Evolutionary conservation across 805 yeast genomes (phyloP), one percentile per base, ranked within the genome.

Genomic region (Grigorovia jiainica): DNA sequence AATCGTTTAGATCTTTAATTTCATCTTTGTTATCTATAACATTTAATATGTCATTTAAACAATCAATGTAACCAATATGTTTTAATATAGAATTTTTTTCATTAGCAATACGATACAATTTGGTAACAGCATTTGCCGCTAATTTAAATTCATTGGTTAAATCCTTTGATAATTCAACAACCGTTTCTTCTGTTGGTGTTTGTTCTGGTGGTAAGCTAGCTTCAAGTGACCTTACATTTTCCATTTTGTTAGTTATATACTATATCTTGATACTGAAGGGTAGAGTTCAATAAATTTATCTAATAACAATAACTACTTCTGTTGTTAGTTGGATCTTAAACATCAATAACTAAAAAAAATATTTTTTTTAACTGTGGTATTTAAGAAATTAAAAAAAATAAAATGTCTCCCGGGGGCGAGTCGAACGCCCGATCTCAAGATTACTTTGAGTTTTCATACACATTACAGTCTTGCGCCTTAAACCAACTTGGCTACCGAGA

Each of bases 91-190:
- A 63, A 35, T 65, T 71, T 38, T 77, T 69, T 38, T 72, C 70
- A 47, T 74, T 77, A 7, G 85, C 74, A 5, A 79, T 58, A 35
- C 85, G 61, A 50, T 82, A 82, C 23, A 82, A 64, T 11, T 79
- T 72, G 13, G 87, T 81, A 23, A 82, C 85, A 7, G 84, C 73
- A 47, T 79, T 74, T 37, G 89, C 89, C 20, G 87, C 87, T 42
- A 68, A 70, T 57, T 78, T 80, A 64, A 82, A 82, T 50, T 79
- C 83, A 35, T 67, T 67, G 1, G 80, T 70, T 23, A 82, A 65
- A 36, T 80, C 82, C 34, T 60, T 63, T 45, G 70, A 73, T 36
- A 79, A 61, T 23, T 47, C 39, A 9, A 52, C 54, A 5, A 58
- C 50, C 2, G 53, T 53, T 33, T 55, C 58, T 18, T 48, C 46